Percentiles rank a stretch among this genome's conserved stretches.
These are phyloP conservation scores for Leucocoprinus birnbaumii DNA, from an alignment of 768 basidiomycete species.

Conservation along the genomic window DNA sequence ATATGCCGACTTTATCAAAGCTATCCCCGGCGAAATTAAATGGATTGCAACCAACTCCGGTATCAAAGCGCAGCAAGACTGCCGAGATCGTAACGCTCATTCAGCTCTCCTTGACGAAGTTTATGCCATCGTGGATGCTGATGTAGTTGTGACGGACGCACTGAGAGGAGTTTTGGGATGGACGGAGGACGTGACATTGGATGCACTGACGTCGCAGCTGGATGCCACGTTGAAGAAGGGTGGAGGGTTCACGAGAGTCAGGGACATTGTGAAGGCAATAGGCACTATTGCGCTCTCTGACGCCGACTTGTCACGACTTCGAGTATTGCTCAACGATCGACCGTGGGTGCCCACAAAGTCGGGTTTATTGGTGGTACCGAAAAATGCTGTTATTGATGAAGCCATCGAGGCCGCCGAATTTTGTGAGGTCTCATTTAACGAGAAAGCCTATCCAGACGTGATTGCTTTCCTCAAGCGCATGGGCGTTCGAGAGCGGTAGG, in stretches of 20 bases:
- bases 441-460: constrained; percentile 17
- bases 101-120: constrained; percentile 37
- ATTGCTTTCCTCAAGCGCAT: constrained; percentile 24
- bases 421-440: constrained; percentile 19
- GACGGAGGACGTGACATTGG: constrained; percentile 30
- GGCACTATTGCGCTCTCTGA: constrained; percentile 18
- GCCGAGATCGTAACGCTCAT: constrained; percentile 2
- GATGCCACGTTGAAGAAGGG: constrained; percentile 16
- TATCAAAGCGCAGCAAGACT: constrained; percentile 5
- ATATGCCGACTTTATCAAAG: not conserved
- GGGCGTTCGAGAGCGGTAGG: constrained; percentile 39
- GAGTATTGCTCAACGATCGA: constrained; percentile 15
- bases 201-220: constrained; percentile 32
- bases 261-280: constrained; percentile 28
- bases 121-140: constrained; percentile 26
- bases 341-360: constrained; percentile 34
- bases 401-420: constrained; percentile 21
- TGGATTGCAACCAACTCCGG: constrained; percentile 8
- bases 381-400: constrained; percentile 21
- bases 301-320: constrained; percentile 17
- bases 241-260: constrained; percentile 15
- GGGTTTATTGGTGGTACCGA: constrained; percentile 15
- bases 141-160: constrained; percentile 22
- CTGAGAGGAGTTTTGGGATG: constrained; percentile 34
- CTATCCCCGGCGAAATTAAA: not conserved